phyloP scores from a whole-genome alignment of 2,329 filamentous ascomycete genomes.

The Colletotrichum caudatum region DNA sequence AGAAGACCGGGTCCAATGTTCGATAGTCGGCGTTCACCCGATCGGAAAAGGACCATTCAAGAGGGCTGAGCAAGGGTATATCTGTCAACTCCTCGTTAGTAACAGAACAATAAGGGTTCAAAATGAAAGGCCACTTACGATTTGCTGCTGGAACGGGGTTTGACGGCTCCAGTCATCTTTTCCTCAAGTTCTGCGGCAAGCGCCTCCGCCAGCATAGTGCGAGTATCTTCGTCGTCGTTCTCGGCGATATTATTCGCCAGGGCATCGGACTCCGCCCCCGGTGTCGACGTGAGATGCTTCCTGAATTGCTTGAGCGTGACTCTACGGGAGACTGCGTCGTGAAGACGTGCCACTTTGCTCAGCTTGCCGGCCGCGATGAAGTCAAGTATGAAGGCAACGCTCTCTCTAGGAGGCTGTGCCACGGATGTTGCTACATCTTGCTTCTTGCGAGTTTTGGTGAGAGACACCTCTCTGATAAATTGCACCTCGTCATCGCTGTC shows the following conservation, averaged over 20 bases:
- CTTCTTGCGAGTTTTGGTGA: background rate
- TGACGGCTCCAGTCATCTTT: background rate
- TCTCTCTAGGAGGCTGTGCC: background rate
- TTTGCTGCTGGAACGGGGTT: no score
- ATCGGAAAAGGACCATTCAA: background rate
- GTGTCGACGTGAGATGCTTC: background rate
- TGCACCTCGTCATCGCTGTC: background rate
- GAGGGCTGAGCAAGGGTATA: rapidly evolving
- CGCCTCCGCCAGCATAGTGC: conserved; percentile 8
- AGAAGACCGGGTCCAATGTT: no score
- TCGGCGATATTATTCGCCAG: background rate
- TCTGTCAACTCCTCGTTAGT: background rate
- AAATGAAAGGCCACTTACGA: background rate
- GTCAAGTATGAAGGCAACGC: background rate
- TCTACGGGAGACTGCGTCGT: background rate
- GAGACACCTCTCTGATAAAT: background rate
- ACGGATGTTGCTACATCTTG: background rate
- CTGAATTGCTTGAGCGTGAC: background rate
- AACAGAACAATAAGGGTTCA: rapidly evolving
- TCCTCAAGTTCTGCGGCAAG: background rate
- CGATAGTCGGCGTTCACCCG: no score
- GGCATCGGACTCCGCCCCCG: background rate
- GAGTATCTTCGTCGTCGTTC: background rate
- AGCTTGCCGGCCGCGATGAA: background rate
- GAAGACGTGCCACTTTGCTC: background rate